phyloP scores from a whole-genome alignment of 2,329 filamentous ascomycete species.

The Phaeoacremonium minimum region DNA sequence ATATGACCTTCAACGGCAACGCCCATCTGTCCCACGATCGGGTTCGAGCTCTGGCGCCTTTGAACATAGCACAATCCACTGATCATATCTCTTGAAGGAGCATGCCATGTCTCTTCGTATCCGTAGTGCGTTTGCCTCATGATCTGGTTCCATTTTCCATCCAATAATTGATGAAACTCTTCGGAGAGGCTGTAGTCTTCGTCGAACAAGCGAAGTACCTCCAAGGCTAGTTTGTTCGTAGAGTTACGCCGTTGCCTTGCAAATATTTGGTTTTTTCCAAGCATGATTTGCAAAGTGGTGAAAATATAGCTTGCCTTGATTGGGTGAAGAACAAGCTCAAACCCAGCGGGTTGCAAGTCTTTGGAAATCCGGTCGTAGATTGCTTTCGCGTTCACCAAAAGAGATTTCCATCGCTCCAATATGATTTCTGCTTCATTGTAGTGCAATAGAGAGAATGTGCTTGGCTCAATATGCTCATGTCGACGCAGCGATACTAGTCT shows the following conservation, averaged over 20 bases:
- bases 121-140: constrained; percentile 44
- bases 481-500: constrained; percentile 45
- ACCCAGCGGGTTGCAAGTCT: constrained; percentile 47
- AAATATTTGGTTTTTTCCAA: constrained; percentile 47
- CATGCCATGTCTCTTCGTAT: constrained; percentile 53
- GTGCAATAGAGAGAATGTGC: constrained; percentile 53
- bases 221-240: constrained; percentile 42
- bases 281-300: constrained; percentile 40
- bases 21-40: constrained; percentile 50
- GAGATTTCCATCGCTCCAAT: constrained; percentile 43
- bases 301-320: constrained; percentile 53
- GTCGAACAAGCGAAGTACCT: constrained; percentile 44
- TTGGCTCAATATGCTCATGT: constrained; percentile 54
- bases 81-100: constrained; percentile 51
- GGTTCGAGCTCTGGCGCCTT: constrained; percentile 38
- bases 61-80: constrained; percentile 50
- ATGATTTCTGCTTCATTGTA: constrained; percentile 56
- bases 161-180: constrained; percentile 43
- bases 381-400: constrained; percentile 37
- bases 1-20: constrained; percentile 43
- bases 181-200: constrained; percentile 44
- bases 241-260: constrained; percentile 52
- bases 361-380: constrained; percentile 37
- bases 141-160: constrained; percentile 54
- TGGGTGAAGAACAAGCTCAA: constrained; percentile 58